phyloP scores from a whole-genome alignment of 495 filamentous ascomycete genomes.

The Neurospora sp. region DNA sequence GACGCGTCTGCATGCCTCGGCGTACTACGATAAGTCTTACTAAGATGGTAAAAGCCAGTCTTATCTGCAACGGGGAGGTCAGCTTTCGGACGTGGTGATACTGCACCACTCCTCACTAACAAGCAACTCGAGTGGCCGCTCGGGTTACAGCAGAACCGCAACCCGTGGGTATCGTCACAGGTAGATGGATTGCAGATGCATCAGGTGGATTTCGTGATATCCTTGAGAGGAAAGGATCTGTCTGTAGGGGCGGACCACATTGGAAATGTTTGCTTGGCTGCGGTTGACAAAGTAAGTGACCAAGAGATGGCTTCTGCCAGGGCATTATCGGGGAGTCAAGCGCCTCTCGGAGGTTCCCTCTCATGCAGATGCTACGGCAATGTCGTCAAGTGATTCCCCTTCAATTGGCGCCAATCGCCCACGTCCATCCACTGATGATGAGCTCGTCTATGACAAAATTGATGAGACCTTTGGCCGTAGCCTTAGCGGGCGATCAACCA shows the following conservation, averaged over 20 bases:
- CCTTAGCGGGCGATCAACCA: too few species aligned
- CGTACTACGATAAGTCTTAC: not conserved
- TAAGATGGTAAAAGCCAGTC: not conserved
- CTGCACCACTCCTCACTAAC: not conserved
- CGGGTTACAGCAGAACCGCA: not conserved
- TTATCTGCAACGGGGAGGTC: not conserved
- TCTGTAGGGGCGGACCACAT: too few species aligned
- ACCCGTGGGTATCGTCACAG: not conserved
- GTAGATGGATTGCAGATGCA: not conserved
- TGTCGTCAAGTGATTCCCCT: not conserved
- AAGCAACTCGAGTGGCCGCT: not conserved
- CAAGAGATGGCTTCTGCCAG: not conserved
- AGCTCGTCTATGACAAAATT: too few species aligned
- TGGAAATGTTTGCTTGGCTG: not conserved
- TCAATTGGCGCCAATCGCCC: not conserved
- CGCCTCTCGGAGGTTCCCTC: not conserved
- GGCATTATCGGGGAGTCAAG: not conserved
- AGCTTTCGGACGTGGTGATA: not conserved
- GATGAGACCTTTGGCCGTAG: too few species aligned
- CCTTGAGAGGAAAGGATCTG: not conserved
- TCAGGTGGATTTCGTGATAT: not conserved
- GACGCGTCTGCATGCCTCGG: not conserved
- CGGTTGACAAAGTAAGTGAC: not conserved
- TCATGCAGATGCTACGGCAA: too few species aligned
- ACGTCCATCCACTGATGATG: not conserved